phyloP scores from a whole-genome alignment of 2,329 filamentous ascomycete genomes.

The Cercospora sojina region DNA sequence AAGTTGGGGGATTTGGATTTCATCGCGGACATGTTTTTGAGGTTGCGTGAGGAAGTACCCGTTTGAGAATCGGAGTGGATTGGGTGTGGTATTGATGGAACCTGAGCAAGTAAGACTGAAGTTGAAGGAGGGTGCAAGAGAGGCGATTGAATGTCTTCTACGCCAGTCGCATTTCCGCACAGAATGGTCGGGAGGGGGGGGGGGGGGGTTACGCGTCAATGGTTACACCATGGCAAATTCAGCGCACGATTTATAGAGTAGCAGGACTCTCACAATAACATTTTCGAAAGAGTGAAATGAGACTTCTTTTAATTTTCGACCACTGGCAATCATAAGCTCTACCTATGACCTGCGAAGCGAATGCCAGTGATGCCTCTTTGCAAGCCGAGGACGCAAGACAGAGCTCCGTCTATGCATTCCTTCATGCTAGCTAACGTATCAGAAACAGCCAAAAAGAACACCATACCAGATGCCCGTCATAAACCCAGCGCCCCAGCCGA shows the following conservation, averaged over 20 bases:
- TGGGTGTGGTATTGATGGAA: neutral
- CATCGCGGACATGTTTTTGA: slow-evolving; percentile 17
- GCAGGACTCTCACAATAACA: neutral
- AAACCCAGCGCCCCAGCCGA: neutral
- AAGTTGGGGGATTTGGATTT: slow-evolving; percentile 16
- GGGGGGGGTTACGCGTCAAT: neutral
- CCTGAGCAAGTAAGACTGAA: neutral
- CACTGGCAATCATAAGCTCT: neutral
- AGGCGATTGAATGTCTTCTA: too few relatives aligned
- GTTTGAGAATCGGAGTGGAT: neutral
- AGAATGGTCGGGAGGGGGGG: neutral
- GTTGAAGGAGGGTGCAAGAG: too few relatives aligned
- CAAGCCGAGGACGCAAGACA: neutral
- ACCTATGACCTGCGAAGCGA: neutral
- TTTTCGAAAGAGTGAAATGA: neutral
- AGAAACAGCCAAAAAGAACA: neutral
- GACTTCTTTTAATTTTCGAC: neutral
- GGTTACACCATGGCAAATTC: too few relatives aligned
- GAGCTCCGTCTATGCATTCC: neutral
- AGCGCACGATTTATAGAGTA: neutral
- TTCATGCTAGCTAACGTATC: neutral
- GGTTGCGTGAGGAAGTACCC: neutral
- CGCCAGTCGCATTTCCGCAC: too few relatives aligned
- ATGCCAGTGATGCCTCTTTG: neutral
- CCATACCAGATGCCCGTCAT: neutral